Evolutionary conservation across 805 yeast genomes (phyloP).

Genomic region (Saccharomyces jurei): DNA sequence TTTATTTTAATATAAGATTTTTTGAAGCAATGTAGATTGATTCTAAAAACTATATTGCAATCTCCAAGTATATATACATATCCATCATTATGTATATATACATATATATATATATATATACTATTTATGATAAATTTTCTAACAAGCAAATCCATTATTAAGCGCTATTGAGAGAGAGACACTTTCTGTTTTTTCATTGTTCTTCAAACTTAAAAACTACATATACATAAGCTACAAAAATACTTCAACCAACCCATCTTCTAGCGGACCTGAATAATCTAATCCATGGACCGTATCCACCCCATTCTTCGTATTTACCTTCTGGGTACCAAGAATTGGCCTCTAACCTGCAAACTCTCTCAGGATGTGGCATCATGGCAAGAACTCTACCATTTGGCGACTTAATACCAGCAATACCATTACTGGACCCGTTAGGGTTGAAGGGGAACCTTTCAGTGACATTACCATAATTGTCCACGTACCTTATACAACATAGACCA

Average conservation of each 20-base stretch:
- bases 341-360: conserved; percentile 81
- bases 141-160: background rate
- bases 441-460: conserved; percentile 78
- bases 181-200: background rate
- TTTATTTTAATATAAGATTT: background rate
- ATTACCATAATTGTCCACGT: conserved; percentile 85
- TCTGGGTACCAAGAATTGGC: conserved; percentile 87
- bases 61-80: background rate
- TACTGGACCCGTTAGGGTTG: conserved; percentile 94
- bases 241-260: conserved; percentile 67
- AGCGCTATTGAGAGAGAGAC: background rate
- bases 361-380: conserved; percentile 99
- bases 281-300: conserved; percentile 91
- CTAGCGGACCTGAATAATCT: conserved; percentile 87
- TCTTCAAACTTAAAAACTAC: conserved; percentile 1
- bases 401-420: conserved; percentile 86
- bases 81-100: background rate
- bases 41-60: background rate
- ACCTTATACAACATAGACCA: conserved; percentile 62
- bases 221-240: background rate
- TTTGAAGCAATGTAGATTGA: background rate
- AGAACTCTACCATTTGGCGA: conserved; percentile 90
- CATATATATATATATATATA: background rate
- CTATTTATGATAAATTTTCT: background rate
- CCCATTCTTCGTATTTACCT: conserved; percentile 54